Evolutionary conservation across 169 alveolate genomes (phyloP).

Genomic region (Cryptosporidium sp.): DNA sequence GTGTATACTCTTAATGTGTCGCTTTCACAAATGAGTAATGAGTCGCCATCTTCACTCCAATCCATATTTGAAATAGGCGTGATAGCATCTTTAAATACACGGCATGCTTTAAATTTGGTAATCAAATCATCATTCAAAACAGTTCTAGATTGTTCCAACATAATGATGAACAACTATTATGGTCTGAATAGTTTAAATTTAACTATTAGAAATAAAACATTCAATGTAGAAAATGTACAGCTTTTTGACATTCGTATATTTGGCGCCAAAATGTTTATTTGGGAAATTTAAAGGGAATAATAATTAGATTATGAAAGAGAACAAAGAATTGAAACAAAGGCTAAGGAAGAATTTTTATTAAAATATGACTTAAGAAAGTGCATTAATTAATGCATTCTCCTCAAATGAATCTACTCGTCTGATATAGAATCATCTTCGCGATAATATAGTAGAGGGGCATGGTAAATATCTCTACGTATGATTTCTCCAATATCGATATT

Average conservation of each 20-base stretch:
- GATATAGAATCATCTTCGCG: constrained; percentile 26
- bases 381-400: neutral
- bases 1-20: constrained; percentile 71
- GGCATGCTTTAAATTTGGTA: constrained; percentile 50
- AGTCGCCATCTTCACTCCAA: constrained; percentile 77
- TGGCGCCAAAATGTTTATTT: neutral
- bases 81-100: constrained; percentile 68
- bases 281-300: neutral
- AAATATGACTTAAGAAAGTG: neutral
- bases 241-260: neutral
- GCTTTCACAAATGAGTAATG: constrained; percentile 62
- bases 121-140: constrained; percentile 41
- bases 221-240: neutral
- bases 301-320: neutral
- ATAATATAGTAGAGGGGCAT: constrained; percentile 89
- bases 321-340: neutral
- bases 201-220: neutral
- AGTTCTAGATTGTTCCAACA: constrained; percentile 4
- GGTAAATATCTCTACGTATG: constrained; percentile 91
- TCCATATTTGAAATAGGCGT: constrained; percentile 65
- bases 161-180: neutral
- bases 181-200: neutral
- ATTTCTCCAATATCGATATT: constrained; percentile 87
- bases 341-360: neutral
- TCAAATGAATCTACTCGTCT: constrained; percentile 10